phyloP scores from a whole-genome alignment of 106 monocot genomes.

The Apostasia shenzhenica region DNA sequence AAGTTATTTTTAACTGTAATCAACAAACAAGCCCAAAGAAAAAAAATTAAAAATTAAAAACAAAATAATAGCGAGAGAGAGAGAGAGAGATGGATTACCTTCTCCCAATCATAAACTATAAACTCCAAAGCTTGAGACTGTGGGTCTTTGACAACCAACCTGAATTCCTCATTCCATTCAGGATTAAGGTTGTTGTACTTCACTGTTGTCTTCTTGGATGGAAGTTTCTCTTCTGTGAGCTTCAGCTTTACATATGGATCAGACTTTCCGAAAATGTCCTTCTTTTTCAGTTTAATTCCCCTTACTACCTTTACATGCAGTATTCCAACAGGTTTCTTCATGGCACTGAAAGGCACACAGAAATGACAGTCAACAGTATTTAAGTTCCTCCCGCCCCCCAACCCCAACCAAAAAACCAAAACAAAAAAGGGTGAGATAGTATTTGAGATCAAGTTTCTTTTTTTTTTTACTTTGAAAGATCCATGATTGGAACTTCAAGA shows the following conservation, averaged over 20 bases:
- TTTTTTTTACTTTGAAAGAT: slow-evolving; percentile 33
- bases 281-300: slow-evolving; percentile 44
- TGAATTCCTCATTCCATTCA: slow-evolving; percentile 74
- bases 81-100: slow-evolving; percentile 16
- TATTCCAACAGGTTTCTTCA: slow-evolving; percentile 54
- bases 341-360: slow-evolving; percentile 26
- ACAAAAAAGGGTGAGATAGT: no score
- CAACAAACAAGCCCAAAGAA: no score
- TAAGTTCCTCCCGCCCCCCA: no score
- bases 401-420: no score
- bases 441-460: background rate
- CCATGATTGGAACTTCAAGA: slow-evolving; percentile 52
- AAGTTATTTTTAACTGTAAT: no score
- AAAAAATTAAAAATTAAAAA: no score
- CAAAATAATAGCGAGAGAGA: no score
- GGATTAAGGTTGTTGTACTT: slow-evolving; percentile 58
- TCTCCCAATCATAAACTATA: slow-evolving; percentile 58
- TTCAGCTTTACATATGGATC: slow-evolving; percentile 59
- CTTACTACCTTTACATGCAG: slow-evolving; percentile 48
- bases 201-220: slow-evolving; percentile 56
- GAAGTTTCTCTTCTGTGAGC: slow-evolving; percentile 43
- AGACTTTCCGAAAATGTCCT: slow-evolving; percentile 59
- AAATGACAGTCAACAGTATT: background rate
- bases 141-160: slow-evolving; percentile 56
- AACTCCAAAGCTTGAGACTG: slow-evolving; percentile 46